Evolutionary conservation across 495 filamentous ascomycete genomes (phyloP), one percentile per base, ranked within the genome.

Genomic region (Penicillium subrubescens): DNA sequence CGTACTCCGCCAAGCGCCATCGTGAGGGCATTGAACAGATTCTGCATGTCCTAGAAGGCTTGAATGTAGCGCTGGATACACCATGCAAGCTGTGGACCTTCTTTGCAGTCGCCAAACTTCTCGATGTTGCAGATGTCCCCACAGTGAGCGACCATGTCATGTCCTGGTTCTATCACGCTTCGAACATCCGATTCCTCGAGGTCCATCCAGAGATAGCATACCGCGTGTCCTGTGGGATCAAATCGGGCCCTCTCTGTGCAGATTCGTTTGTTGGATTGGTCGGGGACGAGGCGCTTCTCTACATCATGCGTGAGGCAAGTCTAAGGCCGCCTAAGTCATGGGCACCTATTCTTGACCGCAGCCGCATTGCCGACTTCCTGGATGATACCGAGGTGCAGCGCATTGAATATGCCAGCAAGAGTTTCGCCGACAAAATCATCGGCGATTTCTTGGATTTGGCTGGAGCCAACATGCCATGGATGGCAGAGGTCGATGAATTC

Each of bases 61-160:
- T 80, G 0, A 74, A 77, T 46, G 75, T 86, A 1, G 71, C 78
- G 3, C 71, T 91, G n/a, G 83, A 90, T 66, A 89, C 88, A 0
- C 87, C 88, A n/a, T 77, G 83, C 41, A 87, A 88, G 29, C 69
- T 89, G 53, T 90, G 85, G 82, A 89, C 87, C 1, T 82, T 87
- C 17, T 85, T 85, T 17, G 83, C 80, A 10, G 71, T 90, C 3
- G 87, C 87, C 23, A 86, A 85, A 23, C 72, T 85, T 54, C 80
- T 88, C 23, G 81, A 86, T 2, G 79, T 88, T 21, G 77, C 81
- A 0, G 72, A 71, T 3, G 53, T 71, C 14, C 71, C 74, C 0
- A 55, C 68, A 2, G 69, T 83, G 19, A 69, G 68, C 48, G 75
- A 73, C 25, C 75, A 75, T 15, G 75, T 85, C 57, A 46, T 80